Evolutionary conservation across 73 alveolate species (phyloP).

Genomic region (Durusdinium trenchii): DNA sequence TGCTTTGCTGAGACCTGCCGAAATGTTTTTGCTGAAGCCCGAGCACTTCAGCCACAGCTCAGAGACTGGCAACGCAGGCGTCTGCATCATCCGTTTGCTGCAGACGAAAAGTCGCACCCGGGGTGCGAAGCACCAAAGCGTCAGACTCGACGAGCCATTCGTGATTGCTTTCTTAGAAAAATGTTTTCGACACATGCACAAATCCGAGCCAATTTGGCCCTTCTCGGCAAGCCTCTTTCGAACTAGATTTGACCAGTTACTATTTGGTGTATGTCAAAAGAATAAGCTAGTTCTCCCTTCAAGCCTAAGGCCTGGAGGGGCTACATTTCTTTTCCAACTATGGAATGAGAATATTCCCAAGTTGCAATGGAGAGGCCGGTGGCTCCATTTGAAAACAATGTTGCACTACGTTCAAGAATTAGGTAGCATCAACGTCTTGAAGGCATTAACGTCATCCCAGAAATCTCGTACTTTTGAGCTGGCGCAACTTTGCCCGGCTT

Average conservation of each 20-base stretch:
- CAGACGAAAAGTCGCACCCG: neutral
- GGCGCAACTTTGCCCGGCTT: too few species aligned
- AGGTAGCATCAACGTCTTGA: neutral
- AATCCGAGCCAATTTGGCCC: neutral
- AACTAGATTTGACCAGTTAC: neutral
- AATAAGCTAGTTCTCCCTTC: neutral
- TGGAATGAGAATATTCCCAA: neutral
- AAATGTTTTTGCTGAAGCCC: neutral
- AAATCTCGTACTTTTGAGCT: too few species aligned
- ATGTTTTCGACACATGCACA: neutral
- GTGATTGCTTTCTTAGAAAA: neutral
- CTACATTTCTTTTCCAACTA: neutral
- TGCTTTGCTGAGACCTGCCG: slow-evolving; percentile 37
- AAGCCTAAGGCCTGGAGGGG: slow-evolving; percentile 2
- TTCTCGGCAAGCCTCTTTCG: neutral
- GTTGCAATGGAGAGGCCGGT: slow-evolving; percentile 29
- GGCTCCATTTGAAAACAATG: slow-evolving; percentile 33
- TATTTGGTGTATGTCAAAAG: neutral
- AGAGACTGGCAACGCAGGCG: neutral
- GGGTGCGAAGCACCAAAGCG: slow-evolving; percentile 5
- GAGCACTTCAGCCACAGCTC: neutral
- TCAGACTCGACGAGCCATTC: slow-evolving; percentile 17
- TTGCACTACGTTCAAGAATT: slow-evolving; percentile 22
- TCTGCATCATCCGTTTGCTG: neutral
- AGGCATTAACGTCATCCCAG: neutral